phyloP scores from a whole-genome alignment of 495 filamentous ascomycete genomes.

The Choiromyces venosus region DNA sequence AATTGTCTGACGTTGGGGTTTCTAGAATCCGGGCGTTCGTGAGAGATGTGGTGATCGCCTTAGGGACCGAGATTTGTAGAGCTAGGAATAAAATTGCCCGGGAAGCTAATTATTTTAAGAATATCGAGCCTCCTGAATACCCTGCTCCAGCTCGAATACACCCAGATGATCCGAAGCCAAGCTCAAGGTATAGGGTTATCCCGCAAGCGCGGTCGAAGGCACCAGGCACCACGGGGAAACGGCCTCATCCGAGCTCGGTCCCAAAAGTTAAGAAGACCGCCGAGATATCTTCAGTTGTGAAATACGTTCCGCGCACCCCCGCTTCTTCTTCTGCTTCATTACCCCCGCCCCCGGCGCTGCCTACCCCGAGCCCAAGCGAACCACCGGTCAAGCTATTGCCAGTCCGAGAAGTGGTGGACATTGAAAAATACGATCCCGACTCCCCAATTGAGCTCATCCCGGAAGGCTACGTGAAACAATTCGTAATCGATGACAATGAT shows the following conservation, averaged over 20 bases:
- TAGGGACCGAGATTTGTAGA: neutral
- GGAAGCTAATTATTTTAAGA: neutral
- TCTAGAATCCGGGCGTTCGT: neutral
- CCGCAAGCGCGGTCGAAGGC: neutral
- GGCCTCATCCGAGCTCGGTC: neutral
- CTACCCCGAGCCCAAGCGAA: neutral
- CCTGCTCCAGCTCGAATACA: neutral
- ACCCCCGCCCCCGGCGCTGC: rapidly evolving
- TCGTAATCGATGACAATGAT: neutral
- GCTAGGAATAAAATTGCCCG: neutral
- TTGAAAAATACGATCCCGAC: neutral
- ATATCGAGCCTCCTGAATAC: neutral
- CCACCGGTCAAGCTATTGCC: neutral
- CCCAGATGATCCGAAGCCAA: neutral
- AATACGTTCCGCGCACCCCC: neutral
- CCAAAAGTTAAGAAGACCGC: neutral
- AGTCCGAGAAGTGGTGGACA: neutral
- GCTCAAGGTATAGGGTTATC: no score
- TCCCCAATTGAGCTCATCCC: neutral
- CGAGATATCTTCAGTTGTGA: neutral
- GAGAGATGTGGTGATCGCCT: neutral
- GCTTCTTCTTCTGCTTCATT: neutral
- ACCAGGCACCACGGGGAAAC: neutral
- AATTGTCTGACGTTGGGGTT: neutral
- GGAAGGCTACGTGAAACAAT: neutral